Conservation (phyloP, 768 basidiomycete species). For the Russula virescens region DNA sequence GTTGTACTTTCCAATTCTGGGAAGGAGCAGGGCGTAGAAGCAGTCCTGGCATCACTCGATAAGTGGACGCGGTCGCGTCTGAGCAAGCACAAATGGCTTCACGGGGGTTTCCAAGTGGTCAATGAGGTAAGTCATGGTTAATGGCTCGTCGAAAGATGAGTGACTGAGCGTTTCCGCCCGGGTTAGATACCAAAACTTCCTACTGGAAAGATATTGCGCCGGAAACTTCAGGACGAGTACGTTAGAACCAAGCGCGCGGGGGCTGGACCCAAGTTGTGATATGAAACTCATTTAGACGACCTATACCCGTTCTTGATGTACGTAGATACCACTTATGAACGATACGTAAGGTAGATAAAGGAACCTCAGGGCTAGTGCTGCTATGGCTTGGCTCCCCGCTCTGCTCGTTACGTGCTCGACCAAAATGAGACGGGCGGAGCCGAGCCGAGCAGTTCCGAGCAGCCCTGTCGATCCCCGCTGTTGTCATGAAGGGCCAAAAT, state of each 20-base stretch:
- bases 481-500: no score
- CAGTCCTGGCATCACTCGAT: constrained; percentile 44
- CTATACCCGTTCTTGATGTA: not conserved
- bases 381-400: no score
- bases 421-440: no score
- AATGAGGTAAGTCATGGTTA: constrained; percentile 40
- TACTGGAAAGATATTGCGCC: constrained; percentile 65
- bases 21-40: constrained; percentile 38
- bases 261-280: not conserved
- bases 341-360: not conserved
- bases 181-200: constrained; percentile 65
- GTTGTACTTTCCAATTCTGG: constrained; percentile 58
- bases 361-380: no score
- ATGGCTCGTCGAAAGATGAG: not conserved
- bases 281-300: no score
- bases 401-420: no score
- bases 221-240: constrained; percentile 48
- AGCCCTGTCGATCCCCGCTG: no score
- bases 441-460: no score
- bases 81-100: constrained; percentile 71
- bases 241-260: not conserved
- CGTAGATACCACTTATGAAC: not conserved
- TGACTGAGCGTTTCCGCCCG: not conserved
- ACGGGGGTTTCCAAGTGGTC: constrained; percentile 66
- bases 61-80: constrained; percentile 56